Evolutionary conservation across 2,329 filamentous ascomycete species (phyloP).

Genomic region (Ambrosiella xylebori): DNA sequence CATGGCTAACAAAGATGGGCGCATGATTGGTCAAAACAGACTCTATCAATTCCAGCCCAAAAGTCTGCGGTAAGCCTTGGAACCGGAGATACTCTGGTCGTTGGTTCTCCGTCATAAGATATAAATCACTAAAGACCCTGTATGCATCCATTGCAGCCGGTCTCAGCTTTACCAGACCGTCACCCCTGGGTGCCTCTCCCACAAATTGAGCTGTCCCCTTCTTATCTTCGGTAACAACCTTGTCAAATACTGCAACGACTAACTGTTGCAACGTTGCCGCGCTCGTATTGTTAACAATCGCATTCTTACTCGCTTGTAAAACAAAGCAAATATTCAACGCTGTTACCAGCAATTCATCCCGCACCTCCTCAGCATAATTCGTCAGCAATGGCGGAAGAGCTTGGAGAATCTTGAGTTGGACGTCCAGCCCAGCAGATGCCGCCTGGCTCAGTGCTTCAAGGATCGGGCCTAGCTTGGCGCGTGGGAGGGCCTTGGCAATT

Average conservation of each 20-base stretch:
- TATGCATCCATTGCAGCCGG: conserved; percentile 75
- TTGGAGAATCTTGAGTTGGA: conserved; percentile 91
- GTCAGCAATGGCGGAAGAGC: conserved; percentile 77
- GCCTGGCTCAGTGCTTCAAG: conserved; percentile 78
- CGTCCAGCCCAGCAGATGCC: conserved; percentile 63
- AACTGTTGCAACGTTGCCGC: conserved; percentile 93
- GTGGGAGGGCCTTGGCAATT: conserved; percentile 62
- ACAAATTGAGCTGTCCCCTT: conserved; percentile 39
- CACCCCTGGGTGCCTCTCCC: conserved; percentile 49
- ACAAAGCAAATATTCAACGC: conserved; percentile 83
- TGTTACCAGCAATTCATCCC: conserved; percentile 63
- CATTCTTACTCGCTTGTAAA: conserved; percentile 78
- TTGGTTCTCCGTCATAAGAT: conserved; percentile 70
- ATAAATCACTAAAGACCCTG: conserved; percentile 73
- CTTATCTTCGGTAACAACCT: conserved; percentile 70
- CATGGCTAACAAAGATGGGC: conserved; percentile 58
- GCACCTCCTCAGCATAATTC: conserved; percentile 70
- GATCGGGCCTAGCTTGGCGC: conserved; percentile 65
- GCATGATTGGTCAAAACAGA: conserved; percentile 75
- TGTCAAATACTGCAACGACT: conserved; percentile 83
- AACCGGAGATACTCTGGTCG: conserved; percentile 68
- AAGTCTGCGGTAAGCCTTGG: conserved; percentile 59
- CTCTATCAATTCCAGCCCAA: conserved; percentile 82
- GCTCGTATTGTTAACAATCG: conserved; percentile 86
- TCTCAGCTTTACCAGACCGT: conserved; percentile 48